Base-by-base conservation (phyloP, 1,284 basidiomycete genomes). In the Testicularia cyperi region DNA sequence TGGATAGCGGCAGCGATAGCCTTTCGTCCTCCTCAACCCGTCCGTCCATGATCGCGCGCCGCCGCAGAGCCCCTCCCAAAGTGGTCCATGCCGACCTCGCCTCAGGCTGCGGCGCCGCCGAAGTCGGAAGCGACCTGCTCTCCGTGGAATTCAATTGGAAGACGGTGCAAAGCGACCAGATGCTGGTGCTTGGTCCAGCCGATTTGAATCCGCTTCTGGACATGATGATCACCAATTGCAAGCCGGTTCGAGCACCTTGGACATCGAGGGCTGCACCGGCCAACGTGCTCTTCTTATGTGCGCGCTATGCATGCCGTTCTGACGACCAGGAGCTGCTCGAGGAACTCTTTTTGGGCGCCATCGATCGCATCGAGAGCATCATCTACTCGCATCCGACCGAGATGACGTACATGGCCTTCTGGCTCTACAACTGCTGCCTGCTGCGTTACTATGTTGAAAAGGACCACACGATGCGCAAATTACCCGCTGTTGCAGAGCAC, bases 391-490 rank as follows among this genome's bases (percentile, higher is more conserved):
- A 69, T 20, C 51, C 67, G 9, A 90, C 94, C 61, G 88, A 96
- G 70, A 80, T 96, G 38, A 85, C 88, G 3, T 85, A 84, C 66
- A 83, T 94, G 18, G 83, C 91, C 18, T 97, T 96, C 77, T 98
- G 95, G 94, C 80, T 95, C 29, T 90, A 90, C 78, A 98, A 98
- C 77, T 83, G 85, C 20, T 90, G 88, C 6, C 78, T 90, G 13
- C 88, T 94, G 80, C 81, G 97, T 14, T 90, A 96, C 79, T 84
- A 97, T 43, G 82, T 95, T 75, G 85, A 88, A 47, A 88, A 54
- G 25, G 70, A 72, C 27, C 44, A 38, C 9, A 61, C 54, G 12
- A 33, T 72, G n/a, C 35, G 38, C 33, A 38, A 45, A 5, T 49
- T 45, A 2, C 44, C 38, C 21, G 44, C 44, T 18, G 49, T 62